phyloP scores from a whole-genome alignment of 352 stramenopile species.

The Globisporangium nagaii region DNA sequence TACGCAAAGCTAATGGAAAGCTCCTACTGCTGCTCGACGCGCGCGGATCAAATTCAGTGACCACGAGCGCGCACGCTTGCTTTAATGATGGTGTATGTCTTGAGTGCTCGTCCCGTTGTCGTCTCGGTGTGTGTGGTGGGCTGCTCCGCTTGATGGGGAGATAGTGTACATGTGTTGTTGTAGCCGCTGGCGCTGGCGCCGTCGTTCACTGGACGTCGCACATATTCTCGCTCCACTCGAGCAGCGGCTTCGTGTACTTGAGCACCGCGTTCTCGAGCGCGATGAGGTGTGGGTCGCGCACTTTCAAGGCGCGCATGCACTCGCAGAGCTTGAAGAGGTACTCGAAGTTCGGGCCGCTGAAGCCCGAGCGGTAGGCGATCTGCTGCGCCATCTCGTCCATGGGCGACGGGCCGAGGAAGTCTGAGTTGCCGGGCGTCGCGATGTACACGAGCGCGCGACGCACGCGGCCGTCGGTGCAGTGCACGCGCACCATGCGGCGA shows the following conservation, averaged over 20 bases:
- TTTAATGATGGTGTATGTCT: too few relatives aligned
- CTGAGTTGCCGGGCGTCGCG: conserved; percentile 70
- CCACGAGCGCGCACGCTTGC: neutral
- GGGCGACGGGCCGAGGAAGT: conserved; percentile 72
- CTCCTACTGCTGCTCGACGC: neutral
- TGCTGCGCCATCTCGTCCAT: conserved; percentile 75
- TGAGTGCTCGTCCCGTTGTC: neutral
- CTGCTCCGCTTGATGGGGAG: neutral
- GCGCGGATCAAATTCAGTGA: conserved; percentile 4
- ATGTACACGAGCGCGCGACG: conserved; percentile 82
- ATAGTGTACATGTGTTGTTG: neutral
- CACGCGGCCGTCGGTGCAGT: conserved; percentile 63
- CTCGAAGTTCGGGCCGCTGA: conserved; percentile 82
- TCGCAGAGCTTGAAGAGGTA: conserved; percentile 82
- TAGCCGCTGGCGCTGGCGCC: neutral
- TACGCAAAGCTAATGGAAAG: neutral
- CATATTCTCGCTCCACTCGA: conserved; percentile 2
- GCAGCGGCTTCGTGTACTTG: conserved; percentile 19
- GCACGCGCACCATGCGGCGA: conserved; percentile 66
- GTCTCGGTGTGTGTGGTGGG: neutral
- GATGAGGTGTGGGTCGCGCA: conserved; percentile 71
- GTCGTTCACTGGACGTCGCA: conserved; percentile 3
- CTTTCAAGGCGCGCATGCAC: conserved; percentile 72
- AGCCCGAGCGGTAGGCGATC: conserved; percentile 66
- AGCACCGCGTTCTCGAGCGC: conserved; percentile 68